Evolutionary conservation across 345 rosid genomes (phyloP).

Genomic region (Lumnitzera racemosa): DNA sequence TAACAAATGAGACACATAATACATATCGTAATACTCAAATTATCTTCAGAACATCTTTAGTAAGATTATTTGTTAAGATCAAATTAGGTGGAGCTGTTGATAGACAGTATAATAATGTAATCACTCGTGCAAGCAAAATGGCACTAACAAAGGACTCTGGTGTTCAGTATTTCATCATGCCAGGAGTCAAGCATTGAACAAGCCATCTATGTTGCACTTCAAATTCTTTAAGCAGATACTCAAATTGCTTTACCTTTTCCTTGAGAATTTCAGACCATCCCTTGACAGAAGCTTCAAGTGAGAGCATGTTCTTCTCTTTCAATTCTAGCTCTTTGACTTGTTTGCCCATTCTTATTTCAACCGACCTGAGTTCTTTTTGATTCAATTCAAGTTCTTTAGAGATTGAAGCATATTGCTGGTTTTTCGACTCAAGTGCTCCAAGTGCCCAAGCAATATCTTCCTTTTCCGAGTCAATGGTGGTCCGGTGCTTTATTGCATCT

Average conservation of each 20-base stretch:
- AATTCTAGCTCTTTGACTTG: slow-evolving; percentile 7
- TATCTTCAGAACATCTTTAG: too few relatives aligned
- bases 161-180: too few relatives aligned
- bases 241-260: slow-evolving; percentile 13
- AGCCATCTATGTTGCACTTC: slow-evolving; percentile 14
- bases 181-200: not conserved
- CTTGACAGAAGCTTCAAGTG: slow-evolving; percentile 1
- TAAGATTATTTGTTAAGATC: too few relatives aligned
- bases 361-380: slow-evolving; percentile 14
- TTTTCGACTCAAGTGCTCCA: not conserved
- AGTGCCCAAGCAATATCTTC: too few relatives aligned
- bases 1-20: too few relatives aligned
- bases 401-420: slow-evolving; percentile 6
- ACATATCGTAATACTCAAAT: too few relatives aligned
- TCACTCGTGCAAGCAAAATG: too few relatives aligned
- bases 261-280: slow-evolving; percentile 11
- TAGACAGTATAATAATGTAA: too few relatives aligned
- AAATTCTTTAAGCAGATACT: slow-evolving; percentile 8
- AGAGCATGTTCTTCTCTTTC: slow-evolving; percentile 15
- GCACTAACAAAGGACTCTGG: too few relatives aligned
- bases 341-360: not conserved
- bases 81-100: too few relatives aligned
- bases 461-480: not conserved
- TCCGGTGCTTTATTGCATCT: not conserved
- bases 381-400: slow-evolving; percentile 11